A percentile compares a stretch with the other conserved stretches of the same genome.
These are phyloP conservation scores for Agaricus subrufescens DNA, from an alignment of 768 basidiomycete species.

Conservation along the genomic window DNA sequence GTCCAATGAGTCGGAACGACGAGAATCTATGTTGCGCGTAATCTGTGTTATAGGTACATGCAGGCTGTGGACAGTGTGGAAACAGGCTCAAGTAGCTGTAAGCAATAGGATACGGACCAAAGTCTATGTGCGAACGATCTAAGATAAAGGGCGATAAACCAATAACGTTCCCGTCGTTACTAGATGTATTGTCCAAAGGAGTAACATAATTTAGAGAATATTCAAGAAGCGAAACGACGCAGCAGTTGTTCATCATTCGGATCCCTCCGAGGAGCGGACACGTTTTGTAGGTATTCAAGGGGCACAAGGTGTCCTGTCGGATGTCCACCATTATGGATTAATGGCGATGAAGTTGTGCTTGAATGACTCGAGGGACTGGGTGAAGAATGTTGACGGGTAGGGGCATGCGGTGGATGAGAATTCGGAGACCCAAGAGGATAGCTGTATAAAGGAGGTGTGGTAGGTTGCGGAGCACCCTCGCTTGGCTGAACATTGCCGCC, in stretches of 20 bases:
- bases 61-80: background rate
- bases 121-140: background rate
- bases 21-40: background rate
- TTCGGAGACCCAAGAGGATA: slow-evolving; percentile 11
- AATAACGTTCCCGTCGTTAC: background rate
- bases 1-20: background rate
- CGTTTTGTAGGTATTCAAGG: slow-evolving; percentile 54
- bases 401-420: slow-evolving; percentile 20
- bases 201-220: background rate
- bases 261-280: slow-evolving; percentile 52
- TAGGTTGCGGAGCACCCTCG: slow-evolving; percentile 20
- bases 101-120: slow-evolving; percentile 2
- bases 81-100: background rate
- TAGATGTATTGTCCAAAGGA: background rate
- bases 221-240: slow-evolving; percentile 45
- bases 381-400: slow-evolving; percentile 22
- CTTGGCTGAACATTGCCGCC: slow-evolving; percentile 27
- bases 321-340: slow-evolving; percentile 28
- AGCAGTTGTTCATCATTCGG: slow-evolving; percentile 63
- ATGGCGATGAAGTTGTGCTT: slow-evolving; percentile 35
- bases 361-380: slow-evolving; percentile 28
- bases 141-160: background rate
- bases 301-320: slow-evolving; percentile 46
- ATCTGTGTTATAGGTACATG: slow-evolving; percentile 3
- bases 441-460: slow-evolving; percentile 18